Evolutionary conservation across 2,329 filamentous ascomycete species (phyloP).

Genomic region (Epichloe typhina): DNA sequence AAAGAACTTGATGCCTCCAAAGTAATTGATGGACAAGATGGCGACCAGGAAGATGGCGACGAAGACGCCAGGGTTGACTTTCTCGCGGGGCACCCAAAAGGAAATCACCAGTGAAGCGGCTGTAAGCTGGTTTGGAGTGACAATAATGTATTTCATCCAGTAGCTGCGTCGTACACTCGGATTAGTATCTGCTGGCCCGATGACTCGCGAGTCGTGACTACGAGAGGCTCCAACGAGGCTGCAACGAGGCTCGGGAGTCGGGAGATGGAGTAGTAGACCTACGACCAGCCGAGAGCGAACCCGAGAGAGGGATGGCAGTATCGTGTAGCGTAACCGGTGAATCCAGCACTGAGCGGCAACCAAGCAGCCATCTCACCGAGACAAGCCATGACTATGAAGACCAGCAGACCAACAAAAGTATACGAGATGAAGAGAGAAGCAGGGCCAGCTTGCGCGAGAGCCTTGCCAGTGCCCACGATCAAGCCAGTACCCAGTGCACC

Average conservation of each 20-base stretch:
- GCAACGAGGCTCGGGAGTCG: neutral
- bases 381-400: slow-evolving; percentile 70
- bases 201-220: too few species aligned
- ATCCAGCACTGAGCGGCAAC: slow-evolving; percentile 65
- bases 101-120: slow-evolving; percentile 67
- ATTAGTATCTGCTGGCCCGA: slow-evolving; percentile 7
- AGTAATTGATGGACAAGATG: slow-evolving; percentile 54
- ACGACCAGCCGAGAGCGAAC: slow-evolving; percentile 65
- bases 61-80: slow-evolving; percentile 65
- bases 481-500: slow-evolving; percentile 64
- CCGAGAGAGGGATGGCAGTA: slow-evolving; percentile 73
- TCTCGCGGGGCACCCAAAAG: slow-evolving; percentile 55
- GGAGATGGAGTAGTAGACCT: slow-evolving; percentile 16
- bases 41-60: slow-evolving; percentile 56
- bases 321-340: slow-evolving; percentile 66
- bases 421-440: slow-evolving; percentile 61
- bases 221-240: neutral
- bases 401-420: slow-evolving; percentile 53
- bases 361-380: slow-evolving; percentile 78
- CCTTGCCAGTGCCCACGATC: slow-evolving; percentile 53
- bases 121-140: slow-evolving; percentile 74
- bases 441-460: slow-evolving; percentile 41
- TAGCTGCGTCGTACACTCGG: slow-evolving; percentile 21
- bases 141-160: slow-evolving; percentile 73
- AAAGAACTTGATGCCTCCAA: slow-evolving; percentile 49